phyloP scores from a whole-genome alignment of 2,329 filamentous ascomycete species.

The Colletotrichum lentis region DNA sequence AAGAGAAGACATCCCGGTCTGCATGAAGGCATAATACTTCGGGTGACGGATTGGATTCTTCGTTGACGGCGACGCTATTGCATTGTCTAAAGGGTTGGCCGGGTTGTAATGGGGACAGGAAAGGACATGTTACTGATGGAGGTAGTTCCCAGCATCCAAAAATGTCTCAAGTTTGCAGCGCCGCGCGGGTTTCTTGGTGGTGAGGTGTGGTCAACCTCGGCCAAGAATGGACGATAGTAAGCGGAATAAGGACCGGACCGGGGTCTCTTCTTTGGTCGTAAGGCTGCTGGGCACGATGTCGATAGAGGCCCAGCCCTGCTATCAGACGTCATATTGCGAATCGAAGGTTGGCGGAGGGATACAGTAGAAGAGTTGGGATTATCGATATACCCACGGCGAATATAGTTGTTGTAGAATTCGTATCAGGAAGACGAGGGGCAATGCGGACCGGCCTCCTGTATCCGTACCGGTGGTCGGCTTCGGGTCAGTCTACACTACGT shows the following conservation, averaged over 20 bases:
- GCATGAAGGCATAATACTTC: constrained; percentile 9
- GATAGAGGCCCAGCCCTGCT: background rate
- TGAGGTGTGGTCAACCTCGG: constrained; percentile 10
- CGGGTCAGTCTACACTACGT: too few relatives aligned
- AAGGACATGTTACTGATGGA: constrained; percentile 4
- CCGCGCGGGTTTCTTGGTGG: constrained; percentile 6
- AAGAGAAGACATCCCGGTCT: constrained; percentile 23
- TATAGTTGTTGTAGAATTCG: background rate
- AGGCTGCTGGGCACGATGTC: constrained; percentile 18
- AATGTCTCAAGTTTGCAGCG: background rate
- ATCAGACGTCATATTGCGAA: too few relatives aligned
- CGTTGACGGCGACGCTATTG: constrained; percentile 15
- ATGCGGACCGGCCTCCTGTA: too few relatives aligned
- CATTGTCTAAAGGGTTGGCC: constrained; percentile 11
- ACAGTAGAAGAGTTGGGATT: background rate
- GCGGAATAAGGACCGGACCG: constrained; percentile 1
- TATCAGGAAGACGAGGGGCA: background rate
- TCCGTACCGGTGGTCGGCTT: too few relatives aligned
- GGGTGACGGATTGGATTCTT: constrained; percentile 14
- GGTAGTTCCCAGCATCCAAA: constrained; percentile 9
- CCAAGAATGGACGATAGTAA: constrained; percentile 11
- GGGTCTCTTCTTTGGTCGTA: constrained; percentile 14
- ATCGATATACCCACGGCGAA: background rate
- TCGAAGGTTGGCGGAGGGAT: background rate
- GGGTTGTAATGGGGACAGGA: background rate